These are phyloP conservation scores for Xylaria palmicola DNA, from an alignment of 495 filamentous ascomycete genomes.

Conservation along the genomic window DNA sequence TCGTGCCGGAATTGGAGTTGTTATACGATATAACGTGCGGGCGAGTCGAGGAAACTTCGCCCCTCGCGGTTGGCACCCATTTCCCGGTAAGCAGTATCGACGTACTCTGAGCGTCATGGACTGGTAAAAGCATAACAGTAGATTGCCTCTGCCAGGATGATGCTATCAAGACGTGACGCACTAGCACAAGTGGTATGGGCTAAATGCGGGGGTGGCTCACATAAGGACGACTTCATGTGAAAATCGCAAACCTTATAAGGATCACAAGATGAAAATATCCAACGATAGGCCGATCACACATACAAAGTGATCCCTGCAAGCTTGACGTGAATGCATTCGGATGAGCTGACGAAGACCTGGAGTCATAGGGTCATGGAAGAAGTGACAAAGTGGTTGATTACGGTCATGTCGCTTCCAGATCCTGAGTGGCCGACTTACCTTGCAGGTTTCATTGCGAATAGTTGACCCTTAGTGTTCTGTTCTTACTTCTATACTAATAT, in stretches of 20 bases:
- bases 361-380: background rate
- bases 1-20: background rate
- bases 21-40: background rate
- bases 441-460: background rate
- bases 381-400: background rate
- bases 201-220: background rate
- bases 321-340: background rate
- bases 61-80: background rate
- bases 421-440: background rate
- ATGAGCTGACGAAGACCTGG: background rate
- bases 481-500: too few relatives aligned
- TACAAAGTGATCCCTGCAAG: background rate
- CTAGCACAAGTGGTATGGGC: background rate
- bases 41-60: background rate
- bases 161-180: background rate
- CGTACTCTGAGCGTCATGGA: constrained; percentile 12
- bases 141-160: constrained; percentile 8
- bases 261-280: background rate
- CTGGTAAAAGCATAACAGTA: background rate
- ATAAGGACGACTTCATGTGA: background rate
- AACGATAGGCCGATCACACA: background rate
- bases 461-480: too few relatives aligned
- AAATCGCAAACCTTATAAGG: constrained; percentile 5
- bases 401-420: background rate
- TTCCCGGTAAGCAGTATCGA: background rate